Evolutionary conservation across 148 eudicot species (phyloP).

Genomic region (Pharnaceum exiguum): DNA sequence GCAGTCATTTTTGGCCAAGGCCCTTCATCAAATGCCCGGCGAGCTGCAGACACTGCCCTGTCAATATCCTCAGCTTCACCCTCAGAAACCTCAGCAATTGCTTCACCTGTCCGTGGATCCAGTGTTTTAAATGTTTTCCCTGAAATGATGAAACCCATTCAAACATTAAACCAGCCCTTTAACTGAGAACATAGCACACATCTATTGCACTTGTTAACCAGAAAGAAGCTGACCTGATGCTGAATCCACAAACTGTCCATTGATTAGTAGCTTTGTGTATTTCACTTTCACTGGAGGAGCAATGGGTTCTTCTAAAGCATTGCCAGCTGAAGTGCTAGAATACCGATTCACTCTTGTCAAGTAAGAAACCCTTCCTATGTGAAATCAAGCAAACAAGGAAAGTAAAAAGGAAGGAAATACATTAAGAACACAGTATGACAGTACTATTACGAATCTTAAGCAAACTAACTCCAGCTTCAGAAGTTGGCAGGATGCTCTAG

Average conservation of each 20-base stretch:
- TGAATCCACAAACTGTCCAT: conserved; percentile 67
- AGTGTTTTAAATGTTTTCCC: conserved; percentile 61
- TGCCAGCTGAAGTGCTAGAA: conserved; percentile 42
- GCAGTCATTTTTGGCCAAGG: conserved; percentile 90
- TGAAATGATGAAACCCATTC: conserved; percentile 9
- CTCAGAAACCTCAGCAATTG: conserved; percentile 71
- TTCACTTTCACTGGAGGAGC: conserved; percentile 52
- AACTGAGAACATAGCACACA: too few relatives aligned
- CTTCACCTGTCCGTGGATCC: conserved; percentile 78
- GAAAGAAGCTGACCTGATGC: conserved; percentile 42
- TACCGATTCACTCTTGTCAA: conserved; percentile 29
- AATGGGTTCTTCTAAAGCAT: conserved; percentile 49
- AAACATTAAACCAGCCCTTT: neutral
- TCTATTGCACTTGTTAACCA: neutral
- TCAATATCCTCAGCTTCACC: conserved; percentile 73
- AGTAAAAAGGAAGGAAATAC: too few relatives aligned
- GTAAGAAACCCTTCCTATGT: conserved; percentile 28
- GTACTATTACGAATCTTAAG: too few relatives aligned
- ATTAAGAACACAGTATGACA: too few relatives aligned
- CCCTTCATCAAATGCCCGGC: conserved; percentile 83
- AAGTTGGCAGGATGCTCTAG: too few relatives aligned
- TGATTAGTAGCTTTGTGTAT: conserved; percentile 54
- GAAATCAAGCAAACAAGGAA: too few relatives aligned
- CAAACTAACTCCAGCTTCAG: too few relatives aligned
- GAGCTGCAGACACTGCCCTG: conserved; percentile 73